These are phyloP conservation scores for Ophiorrhiza pumila DNA, from an alignment of 257 asterid genomes.

Conservation along the genomic window DNA sequence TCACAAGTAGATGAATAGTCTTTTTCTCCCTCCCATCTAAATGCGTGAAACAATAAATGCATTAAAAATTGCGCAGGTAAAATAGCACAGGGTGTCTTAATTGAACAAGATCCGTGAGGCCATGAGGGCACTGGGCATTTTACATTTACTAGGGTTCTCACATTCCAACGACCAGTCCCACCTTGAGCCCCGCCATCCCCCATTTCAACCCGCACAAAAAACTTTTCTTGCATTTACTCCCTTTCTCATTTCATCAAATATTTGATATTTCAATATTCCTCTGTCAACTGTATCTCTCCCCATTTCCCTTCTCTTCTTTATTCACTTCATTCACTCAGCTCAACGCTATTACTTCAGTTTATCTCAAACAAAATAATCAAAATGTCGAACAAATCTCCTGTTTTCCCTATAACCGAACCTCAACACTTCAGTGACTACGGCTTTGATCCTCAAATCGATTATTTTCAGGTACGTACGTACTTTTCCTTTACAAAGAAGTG, in stretches of 20 bases:
- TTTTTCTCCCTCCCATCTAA: neutral
- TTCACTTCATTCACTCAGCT: neutral
- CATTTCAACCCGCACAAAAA: too few relatives aligned
- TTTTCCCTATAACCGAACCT: constrained; percentile 50
- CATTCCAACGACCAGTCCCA: constrained; percentile 17
- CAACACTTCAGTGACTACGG: constrained; percentile 77
- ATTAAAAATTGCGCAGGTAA: constrained; percentile 8
- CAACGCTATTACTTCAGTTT: too few relatives aligned
- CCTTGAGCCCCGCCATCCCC: constrained; percentile 10
- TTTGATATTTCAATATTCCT: too few relatives aligned
- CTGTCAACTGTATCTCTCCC: neutral
- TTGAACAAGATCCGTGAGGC: neutral
- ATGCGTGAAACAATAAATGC: constrained; percentile 20
- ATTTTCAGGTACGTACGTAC: constrained; percentile 50
- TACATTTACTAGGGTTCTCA: constrained; percentile 22
- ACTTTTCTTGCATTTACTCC: neutral
- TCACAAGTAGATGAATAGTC: too few relatives aligned
- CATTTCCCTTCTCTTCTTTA: neutral
- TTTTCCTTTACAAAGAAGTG: neutral
- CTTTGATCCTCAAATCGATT: constrained; percentile 72
- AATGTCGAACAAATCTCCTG: constrained; percentile 51
- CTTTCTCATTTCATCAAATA: neutral
- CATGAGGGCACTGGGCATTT: neutral
- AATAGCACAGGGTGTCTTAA: neutral
- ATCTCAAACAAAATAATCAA: too few relatives aligned